Percentiles rank a stretch among this genome's conserved stretches.
phyloP scores from a whole-genome alignment of 192 early-diverging fungal genomes.

The Kickxella alabastrina region DNA sequence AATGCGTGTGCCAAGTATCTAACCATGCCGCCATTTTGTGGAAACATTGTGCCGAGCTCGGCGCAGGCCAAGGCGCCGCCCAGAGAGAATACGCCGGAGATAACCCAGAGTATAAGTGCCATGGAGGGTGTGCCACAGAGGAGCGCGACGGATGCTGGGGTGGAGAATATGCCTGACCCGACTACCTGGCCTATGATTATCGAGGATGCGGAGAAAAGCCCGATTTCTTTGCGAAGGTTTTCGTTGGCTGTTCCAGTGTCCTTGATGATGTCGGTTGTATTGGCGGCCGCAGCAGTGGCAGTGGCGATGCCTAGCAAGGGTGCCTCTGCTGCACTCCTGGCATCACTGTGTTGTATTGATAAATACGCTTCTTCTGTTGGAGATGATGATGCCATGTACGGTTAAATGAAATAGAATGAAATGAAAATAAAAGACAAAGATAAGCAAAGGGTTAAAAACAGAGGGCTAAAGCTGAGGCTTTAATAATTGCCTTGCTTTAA shows the following conservation, averaged over 20 bases:
- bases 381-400: too few relatives aligned
- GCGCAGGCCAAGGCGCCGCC: slow-evolving; percentile 81
- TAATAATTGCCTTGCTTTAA: too few relatives aligned
- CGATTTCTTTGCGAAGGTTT: slow-evolving; percentile 40
- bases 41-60: slow-evolving; percentile 84
- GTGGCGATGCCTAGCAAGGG: neutral
- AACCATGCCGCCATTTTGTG: slow-evolving; percentile 84
- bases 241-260: slow-evolving; percentile 19
- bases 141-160: slow-evolving; percentile 67
- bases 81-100: slow-evolving; percentile 70
- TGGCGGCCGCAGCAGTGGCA: neutral
- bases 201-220: slow-evolving; percentile 57
- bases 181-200: slow-evolving; percentile 73
- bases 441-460: too few relatives aligned
- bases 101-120: slow-evolving; percentile 68
- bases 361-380: too few relatives aligned
- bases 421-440: too few relatives aligned
- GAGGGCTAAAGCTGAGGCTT: too few relatives aligned
- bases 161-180: slow-evolving; percentile 76
- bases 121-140: slow-evolving; percentile 62
- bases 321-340: too few relatives aligned
- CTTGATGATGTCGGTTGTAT: neutral
- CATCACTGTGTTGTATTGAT: too few relatives aligned
- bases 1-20: slow-evolving; percentile 75
- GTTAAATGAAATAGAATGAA: too few relatives aligned